These are phyloP conservation scores for Psophocarpus tetragonolobus DNA, from an alignment of 306 rosid species.

Conservation along the genomic window DNA sequence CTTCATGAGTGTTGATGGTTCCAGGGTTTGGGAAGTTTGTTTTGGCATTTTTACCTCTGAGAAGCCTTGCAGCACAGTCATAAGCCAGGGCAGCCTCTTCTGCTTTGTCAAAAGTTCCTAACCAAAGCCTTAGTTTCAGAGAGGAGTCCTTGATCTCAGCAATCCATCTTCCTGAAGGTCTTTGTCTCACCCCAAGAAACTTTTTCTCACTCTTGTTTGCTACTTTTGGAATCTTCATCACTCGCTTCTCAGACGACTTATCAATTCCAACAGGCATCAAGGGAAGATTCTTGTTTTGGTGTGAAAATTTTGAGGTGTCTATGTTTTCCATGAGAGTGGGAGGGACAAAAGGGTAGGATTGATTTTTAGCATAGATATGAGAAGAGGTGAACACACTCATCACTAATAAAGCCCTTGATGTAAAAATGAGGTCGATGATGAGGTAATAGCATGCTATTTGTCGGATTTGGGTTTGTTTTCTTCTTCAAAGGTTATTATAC, in stretches of 20 bases:
- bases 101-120: slow-evolving; percentile 79
- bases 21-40: slow-evolving; percentile 64
- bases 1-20: slow-evolving; percentile 40
- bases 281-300: slow-evolving; percentile 27
- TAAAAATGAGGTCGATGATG: slow-evolving; percentile 40
- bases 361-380: slow-evolving; percentile 36
- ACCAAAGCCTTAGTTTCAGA: slow-evolving; percentile 86
- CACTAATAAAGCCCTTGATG: slow-evolving; percentile 25
- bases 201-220: slow-evolving; percentile 43
- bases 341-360: slow-evolving; percentile 31
- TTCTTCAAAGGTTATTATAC: slow-evolving; percentile 15
- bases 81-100: slow-evolving; percentile 87
- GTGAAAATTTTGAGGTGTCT: slow-evolving; percentile 39
- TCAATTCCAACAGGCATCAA: slow-evolving; percentile 27
- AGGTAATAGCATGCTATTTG: slow-evolving; percentile 46
- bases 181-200: slow-evolving; percentile 83
- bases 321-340: slow-evolving; percentile 53
- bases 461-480: slow-evolving; percentile 45
- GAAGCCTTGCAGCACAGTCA: slow-evolving; percentile 84
- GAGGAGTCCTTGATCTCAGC: slow-evolving; percentile 90
- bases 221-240: slow-evolving; percentile 32
- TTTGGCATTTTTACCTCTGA: slow-evolving; percentile 84
- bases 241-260: slow-evolving; percentile 20
- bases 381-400: slow-evolving; percentile 25
- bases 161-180: slow-evolving; percentile 97